These are phyloP conservation scores for Trichoderma polysporum DNA, from an alignment of 2,329 filamentous ascomycete species.

Conservation along the genomic window DNA sequence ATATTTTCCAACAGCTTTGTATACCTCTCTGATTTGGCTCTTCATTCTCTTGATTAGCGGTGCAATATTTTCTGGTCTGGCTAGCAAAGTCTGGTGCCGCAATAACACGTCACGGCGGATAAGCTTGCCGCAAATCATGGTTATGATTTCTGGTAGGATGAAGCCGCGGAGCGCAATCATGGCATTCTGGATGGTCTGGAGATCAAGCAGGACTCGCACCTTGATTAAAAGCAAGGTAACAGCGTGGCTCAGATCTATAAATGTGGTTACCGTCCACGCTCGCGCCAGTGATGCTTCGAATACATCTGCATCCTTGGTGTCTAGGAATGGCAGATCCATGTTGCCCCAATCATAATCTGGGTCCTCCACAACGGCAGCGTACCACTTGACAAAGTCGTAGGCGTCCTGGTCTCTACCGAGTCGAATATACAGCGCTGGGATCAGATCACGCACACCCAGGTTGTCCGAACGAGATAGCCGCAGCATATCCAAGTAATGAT, in stretches of 20 bases:
- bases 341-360: slow-evolving; percentile 26
- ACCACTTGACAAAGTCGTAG: slow-evolving; percentile 45
- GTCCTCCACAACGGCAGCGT: slow-evolving; percentile 23
- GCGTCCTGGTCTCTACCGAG: slow-evolving; percentile 51
- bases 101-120: slow-evolving; percentile 17
- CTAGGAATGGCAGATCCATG: slow-evolving; percentile 29
- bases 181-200: slow-evolving; percentile 25
- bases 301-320: slow-evolving; percentile 40
- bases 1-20: slow-evolving; percentile 19
- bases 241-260: slow-evolving; percentile 23
- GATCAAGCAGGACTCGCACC: slow-evolving; percentile 27
- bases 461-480: slow-evolving; percentile 45
- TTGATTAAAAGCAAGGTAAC: slow-evolving; percentile 27
- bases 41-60: slow-evolving; percentile 22
- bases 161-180: slow-evolving; percentile 10
- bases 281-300: slow-evolving; percentile 36
- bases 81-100: slow-evolving; percentile 12
- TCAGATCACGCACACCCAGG: slow-evolving; percentile 41
- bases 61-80: not conserved
- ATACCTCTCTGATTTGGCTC: slow-evolving; percentile 22
- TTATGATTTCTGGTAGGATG: slow-evolving; percentile 27
- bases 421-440: slow-evolving; percentile 45
- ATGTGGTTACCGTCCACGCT: not conserved
- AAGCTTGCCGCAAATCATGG: slow-evolving; percentile 24
- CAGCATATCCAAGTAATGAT: slow-evolving; percentile 45